phyloP scores from a whole-genome alignment of 2,329 filamentous ascomycete species.

The Phyllosticta capitalensis region DNA sequence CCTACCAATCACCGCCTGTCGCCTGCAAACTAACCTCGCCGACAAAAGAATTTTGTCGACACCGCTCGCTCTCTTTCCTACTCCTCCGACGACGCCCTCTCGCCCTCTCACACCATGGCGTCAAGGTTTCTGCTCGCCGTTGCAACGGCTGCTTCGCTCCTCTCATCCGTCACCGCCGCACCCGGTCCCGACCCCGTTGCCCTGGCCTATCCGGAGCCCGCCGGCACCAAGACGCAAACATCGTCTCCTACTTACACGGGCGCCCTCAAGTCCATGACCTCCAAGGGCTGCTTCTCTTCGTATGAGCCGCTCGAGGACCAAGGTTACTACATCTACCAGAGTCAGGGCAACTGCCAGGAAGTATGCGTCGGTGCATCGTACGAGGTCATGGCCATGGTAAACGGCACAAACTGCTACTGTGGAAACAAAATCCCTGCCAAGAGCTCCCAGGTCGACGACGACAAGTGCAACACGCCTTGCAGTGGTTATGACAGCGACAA shows the following conservation, averaged over 20 bases:
- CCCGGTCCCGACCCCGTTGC: constrained; percentile 17
- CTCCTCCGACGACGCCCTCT: constrained; percentile 2
- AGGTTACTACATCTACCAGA: constrained; percentile 44
- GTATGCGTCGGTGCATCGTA: constrained; percentile 40
- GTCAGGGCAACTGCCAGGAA: constrained; percentile 45
- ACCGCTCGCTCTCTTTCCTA: background rate
- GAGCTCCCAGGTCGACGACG: constrained; percentile 44
- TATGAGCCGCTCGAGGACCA: constrained; percentile 38
- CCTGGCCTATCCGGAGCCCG: constrained; percentile 11
- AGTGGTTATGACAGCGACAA: constrained; percentile 51
- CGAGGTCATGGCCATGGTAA: constrained; percentile 53
- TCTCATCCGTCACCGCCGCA: constrained; percentile 21
- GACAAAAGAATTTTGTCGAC: background rate
- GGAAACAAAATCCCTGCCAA: constrained; percentile 57
- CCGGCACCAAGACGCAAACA: constrained; percentile 14
- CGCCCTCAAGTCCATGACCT: constrained; percentile 19
- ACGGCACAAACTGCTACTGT: constrained; percentile 60
- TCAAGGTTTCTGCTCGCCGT: constrained; percentile 23
- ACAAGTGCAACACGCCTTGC: constrained; percentile 57
- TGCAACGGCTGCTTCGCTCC: constrained; percentile 22
- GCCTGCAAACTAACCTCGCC: background rate
- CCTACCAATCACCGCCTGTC: background rate
- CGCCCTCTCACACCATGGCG: constrained; percentile 20
- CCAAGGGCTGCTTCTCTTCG: constrained; percentile 44
- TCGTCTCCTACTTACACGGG: constrained; percentile 24